These are phyloP conservation scores for Diphasiastrum complanatum DNA, from an alignment of 83 land plant species.

Conservation along the genomic window DNA sequence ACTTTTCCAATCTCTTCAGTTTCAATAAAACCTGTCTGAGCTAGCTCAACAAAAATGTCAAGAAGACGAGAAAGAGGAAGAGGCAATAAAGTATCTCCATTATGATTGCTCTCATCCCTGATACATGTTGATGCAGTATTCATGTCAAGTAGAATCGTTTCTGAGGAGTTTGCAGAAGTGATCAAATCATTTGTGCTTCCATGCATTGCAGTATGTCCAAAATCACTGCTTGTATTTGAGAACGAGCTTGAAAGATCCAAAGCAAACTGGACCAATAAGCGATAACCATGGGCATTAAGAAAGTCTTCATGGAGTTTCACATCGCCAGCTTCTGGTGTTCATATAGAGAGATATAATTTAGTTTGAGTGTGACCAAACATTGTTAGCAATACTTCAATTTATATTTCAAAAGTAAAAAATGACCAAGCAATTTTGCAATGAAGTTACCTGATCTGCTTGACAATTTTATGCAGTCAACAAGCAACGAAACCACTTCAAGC, in stretches of 20 bases:
- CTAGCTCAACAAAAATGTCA: conserved; percentile 78
- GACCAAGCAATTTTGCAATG: background rate
- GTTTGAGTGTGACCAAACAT: too few species aligned
- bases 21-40: conserved; percentile 84
- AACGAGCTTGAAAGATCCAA: conserved; percentile 42
- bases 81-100: too few species aligned
- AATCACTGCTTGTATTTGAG: too few species aligned
- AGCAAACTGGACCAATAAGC: conserved; percentile 79
- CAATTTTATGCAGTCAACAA: conserved; percentile 77
- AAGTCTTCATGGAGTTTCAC: conserved; percentile 77
- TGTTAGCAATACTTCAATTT: too few species aligned
- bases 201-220: too few species aligned
- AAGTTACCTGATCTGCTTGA: conserved; percentile 83
- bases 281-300: conserved; percentile 97
- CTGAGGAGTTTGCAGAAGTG: too few species aligned
- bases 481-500: conserved; percentile 80
- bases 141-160: too few species aligned
- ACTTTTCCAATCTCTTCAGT: conserved; percentile 31
- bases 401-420: conserved; percentile 4
- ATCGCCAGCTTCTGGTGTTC: conserved; percentile 87
- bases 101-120: too few species aligned
- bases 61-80: conserved; percentile 62
- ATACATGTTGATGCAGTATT: too few species aligned
- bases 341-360: too few species aligned
- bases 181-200: too few species aligned